Base-by-base conservation (phyloP, 1,284 basidiomycete genomes). In the Fomitopsis pinicola region DNA sequence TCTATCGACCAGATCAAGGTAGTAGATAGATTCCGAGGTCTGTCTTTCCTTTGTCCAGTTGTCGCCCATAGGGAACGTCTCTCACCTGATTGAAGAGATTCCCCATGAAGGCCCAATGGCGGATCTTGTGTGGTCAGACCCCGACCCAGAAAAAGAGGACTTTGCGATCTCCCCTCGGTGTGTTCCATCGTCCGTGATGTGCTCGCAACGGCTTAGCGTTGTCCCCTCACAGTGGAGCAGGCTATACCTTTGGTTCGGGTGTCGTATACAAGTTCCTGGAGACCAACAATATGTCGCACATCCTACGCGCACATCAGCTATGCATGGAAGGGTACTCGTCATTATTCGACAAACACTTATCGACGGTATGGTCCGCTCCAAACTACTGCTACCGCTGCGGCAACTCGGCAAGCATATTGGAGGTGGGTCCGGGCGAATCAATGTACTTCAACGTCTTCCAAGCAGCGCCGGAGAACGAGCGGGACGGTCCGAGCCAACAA, bases 61-160 rank as follows among this genome's bases (percentile, higher is more conserved):
- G 55, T 60, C 58, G 55, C 59, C 50, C 56, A 40, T 3, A 61
- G 48, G 59, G 57, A 30, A 48, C 19, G 38, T 42, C 46, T 42
- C 50, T 50, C 48, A 60, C 30, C 28, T 65, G 59, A 59, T 48
- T 40, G 48, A 73, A 93, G 97, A 99, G 80, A 98, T 99, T 63
- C 97, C 97, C 46, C 97, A 99, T 72, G 97, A 99, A 78, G 97
- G 97, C 1, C 97, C 97, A 5, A 99, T 99, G 95, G 97, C 97
- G n/a, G 97, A 99, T 81, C 83, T 99, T 28, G 97, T 99, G 2
- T 99, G 97, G 97, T 98, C 95, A 50, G 97, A 99, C 82, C 97
- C 97, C 36, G 97, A 99, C 78, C 89, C 95, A 50, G 97, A 98
- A 75, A 98, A 98, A 75, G 97, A 98, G 74, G 97, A 99, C 72